Evolutionary conservation across 1,284 basidiomycete genomes (phyloP).

Genomic region (Bjerkandera adusta): DNA sequence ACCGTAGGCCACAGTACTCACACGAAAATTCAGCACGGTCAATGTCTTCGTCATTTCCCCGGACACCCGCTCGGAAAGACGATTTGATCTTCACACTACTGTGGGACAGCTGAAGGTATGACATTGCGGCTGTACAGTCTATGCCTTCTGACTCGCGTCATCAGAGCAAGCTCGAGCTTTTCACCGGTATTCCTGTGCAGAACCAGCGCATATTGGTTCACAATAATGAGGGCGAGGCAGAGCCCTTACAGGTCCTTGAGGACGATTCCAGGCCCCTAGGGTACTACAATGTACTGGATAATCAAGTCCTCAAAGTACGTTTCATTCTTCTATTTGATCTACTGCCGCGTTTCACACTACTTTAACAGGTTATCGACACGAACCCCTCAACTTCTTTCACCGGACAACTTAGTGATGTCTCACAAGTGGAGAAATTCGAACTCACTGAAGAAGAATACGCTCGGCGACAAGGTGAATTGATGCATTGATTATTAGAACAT

Average conservation of each 20-base stretch:
- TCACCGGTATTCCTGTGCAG: constrained; percentile 84
- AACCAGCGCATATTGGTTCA: constrained; percentile 71
- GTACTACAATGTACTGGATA: constrained; percentile 69
- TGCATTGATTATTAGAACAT: background rate
- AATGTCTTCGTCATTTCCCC: constrained; percentile 81
- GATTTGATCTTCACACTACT: constrained; percentile 72
- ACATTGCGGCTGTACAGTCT: background rate
- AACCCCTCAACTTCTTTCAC: constrained; percentile 74
- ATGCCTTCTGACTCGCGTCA: background rate
- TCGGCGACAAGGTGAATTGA: constrained; percentile 61
- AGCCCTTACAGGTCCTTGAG: constrained; percentile 52
- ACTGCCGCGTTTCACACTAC: background rate
- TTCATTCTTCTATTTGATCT: constrained; percentile 1
- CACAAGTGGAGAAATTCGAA: constrained; percentile 92
- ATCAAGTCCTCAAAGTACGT: constrained; percentile 73
- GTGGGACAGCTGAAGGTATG: constrained; percentile 78
- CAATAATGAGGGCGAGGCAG: constrained; percentile 54
- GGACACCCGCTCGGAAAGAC: constrained; percentile 85
- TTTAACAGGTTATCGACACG: constrained; percentile 67
- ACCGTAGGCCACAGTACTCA: too few species aligned
- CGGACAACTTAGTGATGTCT: constrained; percentile 81
- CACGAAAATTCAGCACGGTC: constrained; percentile 54
- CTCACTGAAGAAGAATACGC: constrained; percentile 84
- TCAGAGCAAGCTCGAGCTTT: constrained; percentile 81
- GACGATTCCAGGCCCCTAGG: constrained; percentile 71